A percentile compares a stretch with the other conserved stretches of the same genome.
These are phyloP conservation scores for Basipetospora chlamydospora DNA, from an alignment of 2,329 filamentous ascomycete genomes.

Conservation along the genomic window DNA sequence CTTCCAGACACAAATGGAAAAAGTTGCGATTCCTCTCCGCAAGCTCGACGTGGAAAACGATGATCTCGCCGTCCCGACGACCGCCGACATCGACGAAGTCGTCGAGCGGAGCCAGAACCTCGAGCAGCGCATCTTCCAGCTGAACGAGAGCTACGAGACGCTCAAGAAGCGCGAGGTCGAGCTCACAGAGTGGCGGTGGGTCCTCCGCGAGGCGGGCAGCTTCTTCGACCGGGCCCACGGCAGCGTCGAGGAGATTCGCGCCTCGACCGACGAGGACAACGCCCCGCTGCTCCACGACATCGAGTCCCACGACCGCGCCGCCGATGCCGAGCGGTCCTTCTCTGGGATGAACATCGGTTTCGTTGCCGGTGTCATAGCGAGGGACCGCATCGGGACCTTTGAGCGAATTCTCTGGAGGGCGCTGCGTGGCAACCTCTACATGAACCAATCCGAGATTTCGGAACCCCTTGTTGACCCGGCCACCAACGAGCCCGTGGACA, in stretches of 20 bases:
- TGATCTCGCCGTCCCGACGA: conserved; percentile 72
- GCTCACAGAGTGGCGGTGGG: conserved; percentile 96
- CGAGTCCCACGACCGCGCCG: conserved; percentile 58
- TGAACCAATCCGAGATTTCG: conserved; percentile 98
- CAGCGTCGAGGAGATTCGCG: conserved; percentile 90
- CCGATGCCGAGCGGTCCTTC: conserved; percentile 71
- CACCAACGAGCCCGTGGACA: conserved; percentile 82
- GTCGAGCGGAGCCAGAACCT: conserved; percentile 83
- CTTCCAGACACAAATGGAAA: conserved; percentile 93
- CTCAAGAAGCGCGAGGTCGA: conserved; percentile 96
- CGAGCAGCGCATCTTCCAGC: conserved; percentile 76
- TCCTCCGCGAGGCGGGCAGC: conserved; percentile 84
- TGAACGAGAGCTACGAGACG: conserved; percentile 98
- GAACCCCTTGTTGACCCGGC: conserved; percentile 83
- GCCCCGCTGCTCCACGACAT: conserved; percentile 86
- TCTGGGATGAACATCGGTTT: conserved; percentile 98
- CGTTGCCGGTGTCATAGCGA: conserved; percentile 85
- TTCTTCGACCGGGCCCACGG: conserved; percentile 96
- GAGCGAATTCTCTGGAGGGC: conserved; percentile 97
- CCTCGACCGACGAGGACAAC: conserved; percentile 80
- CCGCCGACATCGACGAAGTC: conserved; percentile 91
- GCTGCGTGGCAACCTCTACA: conserved; percentile 93
- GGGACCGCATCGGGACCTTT: conserved; percentile 86
- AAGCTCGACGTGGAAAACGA: conserved; percentile 86
- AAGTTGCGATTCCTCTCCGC: conserved; percentile 69